Percentiles rank a stretch among this genome's conserved stretches.
phyloP scores from a whole-genome alignment of 768 basidiomycete genomes.

The Cytidiella melzeri region DNA sequence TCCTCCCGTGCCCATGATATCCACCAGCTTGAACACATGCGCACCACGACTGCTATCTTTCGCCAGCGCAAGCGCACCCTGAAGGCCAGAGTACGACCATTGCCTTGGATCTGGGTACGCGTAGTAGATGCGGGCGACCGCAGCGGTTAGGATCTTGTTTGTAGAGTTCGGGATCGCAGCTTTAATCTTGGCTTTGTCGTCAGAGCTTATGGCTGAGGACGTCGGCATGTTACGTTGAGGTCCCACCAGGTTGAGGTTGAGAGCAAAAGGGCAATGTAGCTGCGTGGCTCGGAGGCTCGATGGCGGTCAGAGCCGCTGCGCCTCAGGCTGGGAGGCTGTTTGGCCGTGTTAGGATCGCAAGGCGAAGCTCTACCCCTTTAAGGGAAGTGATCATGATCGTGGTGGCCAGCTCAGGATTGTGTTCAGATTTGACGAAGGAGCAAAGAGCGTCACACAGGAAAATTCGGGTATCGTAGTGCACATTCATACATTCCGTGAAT shows the following conservation, averaged over 20 bases:
- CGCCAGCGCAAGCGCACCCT: slow-evolving; percentile 78
- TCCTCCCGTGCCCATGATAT: slow-evolving; percentile 76
- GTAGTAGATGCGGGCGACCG: slow-evolving; percentile 85
- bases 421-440: no score
- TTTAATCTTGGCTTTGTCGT: slow-evolving; percentile 78
- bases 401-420: no score
- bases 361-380: slow-evolving; percentile 3
- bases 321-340: background rate
- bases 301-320: background rate
- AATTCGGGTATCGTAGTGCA: no score
- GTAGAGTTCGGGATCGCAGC: slow-evolving; percentile 43
- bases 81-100: slow-evolving; percentile 85
- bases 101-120: slow-evolving; percentile 68
- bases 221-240: slow-evolving; percentile 50
- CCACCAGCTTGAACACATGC: slow-evolving; percentile 73
- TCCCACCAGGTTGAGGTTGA: background rate
- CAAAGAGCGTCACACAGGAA: no score
- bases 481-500: no score
- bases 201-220: slow-evolving; percentile 58
- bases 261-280: background rate
- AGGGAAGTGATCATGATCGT: background rate
- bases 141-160: slow-evolving; percentile 79
- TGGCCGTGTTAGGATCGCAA: slow-evolving; percentile 10
- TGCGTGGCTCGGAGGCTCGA: slow-evolving; percentile 2
- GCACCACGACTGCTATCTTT: slow-evolving; percentile 51